phyloP scores from a whole-genome alignment of 2,329 filamentous ascomycete species.

The Trichophaea hybrida region DNA sequence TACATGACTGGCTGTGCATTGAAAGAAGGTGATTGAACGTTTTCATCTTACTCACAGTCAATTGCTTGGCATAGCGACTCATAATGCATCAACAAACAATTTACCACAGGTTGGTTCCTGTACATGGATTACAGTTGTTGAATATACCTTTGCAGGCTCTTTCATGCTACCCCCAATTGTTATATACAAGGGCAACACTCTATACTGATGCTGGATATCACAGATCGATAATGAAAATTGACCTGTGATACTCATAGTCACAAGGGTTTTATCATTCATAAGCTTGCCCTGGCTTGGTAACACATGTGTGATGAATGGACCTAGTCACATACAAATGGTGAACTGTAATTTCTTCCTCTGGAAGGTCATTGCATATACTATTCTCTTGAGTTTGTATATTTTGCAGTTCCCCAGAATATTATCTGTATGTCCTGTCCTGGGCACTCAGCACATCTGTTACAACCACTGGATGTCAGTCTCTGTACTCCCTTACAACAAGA shows the following conservation, averaged over 20 bases:
- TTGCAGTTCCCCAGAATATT: not conserved
- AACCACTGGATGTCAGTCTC: conserved; percentile 18
- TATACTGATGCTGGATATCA: conserved; percentile 7
- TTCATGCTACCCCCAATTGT: conserved; percentile 5
- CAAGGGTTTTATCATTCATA: not conserved
- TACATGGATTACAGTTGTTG: not conserved
- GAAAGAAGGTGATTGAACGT: too few relatives aligned
- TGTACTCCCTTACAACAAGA: conserved; percentile 11
- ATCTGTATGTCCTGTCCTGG: conserved; percentile 2
- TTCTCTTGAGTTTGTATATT: not conserved
- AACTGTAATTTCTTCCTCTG: conserved; percentile 11
- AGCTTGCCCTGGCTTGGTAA: not conserved
- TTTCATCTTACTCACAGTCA: too few relatives aligned
- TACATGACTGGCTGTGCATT: too few relatives aligned
- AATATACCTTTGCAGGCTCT: not conserved
- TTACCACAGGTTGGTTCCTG: not conserved
- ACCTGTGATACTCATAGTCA: too few relatives aligned
- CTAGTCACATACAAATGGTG: not conserved
- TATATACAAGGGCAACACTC: conserved; percentile 6
- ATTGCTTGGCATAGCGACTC: too few relatives aligned
- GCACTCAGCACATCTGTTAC: conserved; percentile 8
- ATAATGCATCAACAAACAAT: too few relatives aligned
- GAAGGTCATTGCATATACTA: conserved; percentile 13
- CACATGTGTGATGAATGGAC: not conserved
- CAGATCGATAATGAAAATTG: not conserved